Percentiles rank a stretch among this genome's conserved stretches.
These are phyloP conservation scores for Hirsutella minnesotensis DNA, from an alignment of 2,329 filamentous ascomycete species.

Conservation along the genomic window DNA sequence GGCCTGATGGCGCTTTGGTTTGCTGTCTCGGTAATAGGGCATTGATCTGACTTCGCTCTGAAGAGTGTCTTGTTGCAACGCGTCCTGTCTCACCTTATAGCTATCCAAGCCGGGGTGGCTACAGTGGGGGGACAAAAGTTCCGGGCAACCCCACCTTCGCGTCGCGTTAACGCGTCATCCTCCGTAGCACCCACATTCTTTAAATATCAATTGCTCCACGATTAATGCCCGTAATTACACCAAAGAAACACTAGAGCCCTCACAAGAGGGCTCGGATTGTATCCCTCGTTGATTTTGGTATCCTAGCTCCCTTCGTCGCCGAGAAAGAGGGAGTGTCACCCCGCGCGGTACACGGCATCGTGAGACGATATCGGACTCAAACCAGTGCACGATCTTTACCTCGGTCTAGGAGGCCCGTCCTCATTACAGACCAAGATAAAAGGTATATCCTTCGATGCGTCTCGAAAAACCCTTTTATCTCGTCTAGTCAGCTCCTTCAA, in stretches of 20 bases:
- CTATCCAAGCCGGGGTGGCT: too few species aligned
- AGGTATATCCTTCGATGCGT: conserved; percentile 1
- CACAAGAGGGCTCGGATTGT: neutral
- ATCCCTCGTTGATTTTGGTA: neutral
- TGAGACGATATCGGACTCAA: neutral
- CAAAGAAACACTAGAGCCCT: neutral
- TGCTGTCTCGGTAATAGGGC: too few species aligned
- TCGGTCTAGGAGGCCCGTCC: neutral
- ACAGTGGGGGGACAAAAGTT: neutral
- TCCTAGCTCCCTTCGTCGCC: neutral
- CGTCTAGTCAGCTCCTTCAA: neutral
- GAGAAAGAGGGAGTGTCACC: neutral
- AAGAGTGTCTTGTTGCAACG: too few species aligned
- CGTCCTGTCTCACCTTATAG: too few species aligned
- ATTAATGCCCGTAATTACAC: neutral
- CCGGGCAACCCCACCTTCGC: neutral
- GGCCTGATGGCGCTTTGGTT: too few species aligned
- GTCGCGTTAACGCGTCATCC: neutral
- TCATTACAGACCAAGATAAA: neutral
- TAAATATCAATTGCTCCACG: neutral
- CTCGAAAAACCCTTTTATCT: neutral
- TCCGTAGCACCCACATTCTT: neutral
- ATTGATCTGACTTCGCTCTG: too few species aligned
- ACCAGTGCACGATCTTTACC: neutral
- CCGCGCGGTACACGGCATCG: neutral